Evolutionary conservation across 2,329 filamentous ascomycete species (phyloP).

Genomic region (Colletotrichum spaethianum): DNA sequence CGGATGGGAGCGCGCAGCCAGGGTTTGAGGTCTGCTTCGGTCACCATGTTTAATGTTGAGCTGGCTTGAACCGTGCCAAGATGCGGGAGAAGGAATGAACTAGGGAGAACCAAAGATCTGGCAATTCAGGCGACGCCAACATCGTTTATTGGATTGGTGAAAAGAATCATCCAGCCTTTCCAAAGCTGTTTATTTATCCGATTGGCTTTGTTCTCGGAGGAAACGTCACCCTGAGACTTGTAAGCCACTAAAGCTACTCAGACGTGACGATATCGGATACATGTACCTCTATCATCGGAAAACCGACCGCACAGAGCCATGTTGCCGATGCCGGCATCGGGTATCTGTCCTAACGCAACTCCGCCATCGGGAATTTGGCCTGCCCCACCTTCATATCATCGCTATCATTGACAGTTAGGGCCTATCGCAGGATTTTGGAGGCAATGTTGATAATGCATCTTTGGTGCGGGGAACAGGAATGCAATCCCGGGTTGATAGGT

Average conservation of each 20-base stretch:
- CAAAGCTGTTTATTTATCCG: neutral
- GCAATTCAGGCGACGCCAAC: neutral
- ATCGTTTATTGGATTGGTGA: neutral
- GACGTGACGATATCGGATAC: neutral
- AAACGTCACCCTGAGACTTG: neutral
- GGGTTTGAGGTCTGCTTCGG: conserved; percentile 50
- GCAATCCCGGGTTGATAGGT: conserved; percentile 20
- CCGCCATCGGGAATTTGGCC: conserved; percentile 32
- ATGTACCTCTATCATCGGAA: conserved; percentile 13
- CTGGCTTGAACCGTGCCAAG: neutral
- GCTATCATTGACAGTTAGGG: conserved; percentile 21
- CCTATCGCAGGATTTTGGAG: conserved; percentile 28
- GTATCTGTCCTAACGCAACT: conserved; percentile 13
- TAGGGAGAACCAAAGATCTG: neutral
- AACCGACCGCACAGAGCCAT: neutral
- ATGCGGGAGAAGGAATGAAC: neutral
- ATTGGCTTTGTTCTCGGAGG: conserved; percentile 3
- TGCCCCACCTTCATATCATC: conserved; percentile 28
- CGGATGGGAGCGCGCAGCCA: conserved; percentile 51
- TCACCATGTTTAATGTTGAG: conserved; percentile 41
- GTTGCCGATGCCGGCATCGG: conserved; percentile 34
- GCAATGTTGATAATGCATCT: conserved; percentile 24
- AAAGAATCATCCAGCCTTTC: neutral
- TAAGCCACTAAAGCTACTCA: neutral
- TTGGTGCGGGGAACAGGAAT: conserved; percentile 29